Conservation (phyloP, 805 yeast genomes). For the Candida ponderosae region DNA sequence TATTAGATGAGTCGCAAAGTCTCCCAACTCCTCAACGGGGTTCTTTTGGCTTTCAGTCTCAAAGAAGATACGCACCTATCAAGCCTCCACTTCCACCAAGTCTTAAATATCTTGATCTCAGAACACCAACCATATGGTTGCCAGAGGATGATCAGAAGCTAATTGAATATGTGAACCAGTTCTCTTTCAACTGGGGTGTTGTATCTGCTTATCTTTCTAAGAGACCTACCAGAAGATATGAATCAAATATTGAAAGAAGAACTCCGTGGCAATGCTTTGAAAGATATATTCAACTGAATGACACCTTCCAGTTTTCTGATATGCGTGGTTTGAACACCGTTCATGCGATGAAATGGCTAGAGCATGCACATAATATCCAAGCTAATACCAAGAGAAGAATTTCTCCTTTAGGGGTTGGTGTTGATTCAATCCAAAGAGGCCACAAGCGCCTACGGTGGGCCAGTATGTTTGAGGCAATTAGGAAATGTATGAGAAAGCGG, state of each 20-base stretch:
- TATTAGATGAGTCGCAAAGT: conserved; percentile 29
- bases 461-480: conserved; percentile 91
- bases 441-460: conserved; percentile 92
- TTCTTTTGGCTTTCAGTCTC: conserved; percentile 33
- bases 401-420: conserved; percentile 89
- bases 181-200: conserved; percentile 87
- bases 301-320: conserved; percentile 77
- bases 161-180: conserved; percentile 76
- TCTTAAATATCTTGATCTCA: conserved; percentile 64
- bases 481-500: conserved; percentile 83
- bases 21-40: conserved; percentile 46
- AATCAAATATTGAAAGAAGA: conserved; percentile 86
- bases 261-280: conserved; percentile 99
- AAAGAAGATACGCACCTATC: conserved; percentile 48
- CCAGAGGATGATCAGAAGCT: conserved; percentile 86
- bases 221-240: conserved; percentile 58
- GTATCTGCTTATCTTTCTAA: conserved; percentile 75
- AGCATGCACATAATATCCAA: conserved; percentile 84
- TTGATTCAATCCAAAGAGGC: conserved; percentile 89
- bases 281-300: conserved; percentile 87
- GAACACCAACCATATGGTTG: conserved; percentile 94
- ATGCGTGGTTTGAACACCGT: conserved; percentile 82
- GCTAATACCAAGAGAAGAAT: conserved; percentile 82
- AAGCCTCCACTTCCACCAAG: conserved; percentile 93
- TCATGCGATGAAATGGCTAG: conserved; percentile 85